Percentiles rank a stretch among this genome's conserved stretches.
These are phyloP conservation scores for Buddleja alternifolia DNA, from an alignment of 257 asterid genomes.

Conservation along the genomic window DNA sequence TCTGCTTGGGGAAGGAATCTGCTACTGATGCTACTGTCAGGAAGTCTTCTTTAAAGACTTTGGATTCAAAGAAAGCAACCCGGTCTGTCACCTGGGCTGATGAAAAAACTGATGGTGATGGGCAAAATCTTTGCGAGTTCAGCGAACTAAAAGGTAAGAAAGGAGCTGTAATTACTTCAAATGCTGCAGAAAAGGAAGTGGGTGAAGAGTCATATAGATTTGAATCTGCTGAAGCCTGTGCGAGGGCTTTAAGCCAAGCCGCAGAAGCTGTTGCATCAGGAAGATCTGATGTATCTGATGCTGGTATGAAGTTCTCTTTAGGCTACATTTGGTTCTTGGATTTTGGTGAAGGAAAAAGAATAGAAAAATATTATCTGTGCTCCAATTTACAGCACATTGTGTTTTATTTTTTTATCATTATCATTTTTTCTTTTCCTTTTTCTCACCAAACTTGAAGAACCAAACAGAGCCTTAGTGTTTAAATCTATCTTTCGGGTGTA, in stretches of 20 bases:
- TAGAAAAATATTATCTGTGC: too few relatives aligned
- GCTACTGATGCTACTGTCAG: constrained; percentile 34
- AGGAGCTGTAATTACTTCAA: constrained; percentile 34
- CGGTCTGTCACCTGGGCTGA: constrained; percentile 89
- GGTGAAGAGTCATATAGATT: constrained; percentile 52
- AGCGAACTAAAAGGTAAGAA: constrained; percentile 36
- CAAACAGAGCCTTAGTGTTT: not conserved
- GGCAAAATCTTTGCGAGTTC: constrained; percentile 47
- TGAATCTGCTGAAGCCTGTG: constrained; percentile 89
- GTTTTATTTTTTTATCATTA: too few relatives aligned
- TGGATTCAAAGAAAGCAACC: constrained; percentile 51
- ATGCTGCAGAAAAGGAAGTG: constrained; percentile 36
- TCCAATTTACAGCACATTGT: too few relatives aligned
- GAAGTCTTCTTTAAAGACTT: constrained; percentile 77
- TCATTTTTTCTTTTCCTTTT: too few relatives aligned
- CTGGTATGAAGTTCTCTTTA: constrained; percentile 51
- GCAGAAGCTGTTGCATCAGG: constrained; percentile 88
- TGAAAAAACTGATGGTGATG: constrained; percentile 43
- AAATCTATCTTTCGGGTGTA: constrained; percentile 16
- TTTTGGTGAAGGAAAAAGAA: too few relatives aligned
- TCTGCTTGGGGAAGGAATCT: constrained; percentile 31
- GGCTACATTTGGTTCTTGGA: not conserved
- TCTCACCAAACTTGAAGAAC: too few relatives aligned
- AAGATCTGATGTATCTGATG: constrained; percentile 61
- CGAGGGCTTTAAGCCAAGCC: constrained; percentile 75